A percentile compares a stretch with the other conserved stretches of the same genome.
Conservation (phyloP, 768 basidiomycete species). For the Calvatia gigantea region DNA sequence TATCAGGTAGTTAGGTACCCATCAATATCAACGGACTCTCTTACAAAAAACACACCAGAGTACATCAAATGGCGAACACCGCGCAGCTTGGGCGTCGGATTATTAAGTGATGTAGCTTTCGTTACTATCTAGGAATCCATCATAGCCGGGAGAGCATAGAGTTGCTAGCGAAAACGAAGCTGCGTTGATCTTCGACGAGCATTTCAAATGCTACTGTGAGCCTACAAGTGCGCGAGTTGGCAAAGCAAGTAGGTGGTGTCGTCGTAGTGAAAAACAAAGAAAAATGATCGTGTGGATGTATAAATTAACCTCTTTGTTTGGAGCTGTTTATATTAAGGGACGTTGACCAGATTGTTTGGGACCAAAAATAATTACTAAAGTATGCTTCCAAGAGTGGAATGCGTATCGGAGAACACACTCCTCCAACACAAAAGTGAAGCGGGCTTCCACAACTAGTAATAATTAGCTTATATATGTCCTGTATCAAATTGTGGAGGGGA, state of each 20-base stretch:
- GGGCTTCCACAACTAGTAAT: too few relatives aligned
- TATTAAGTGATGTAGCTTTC: slow-evolving; percentile 46
- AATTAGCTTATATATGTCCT: too few relatives aligned
- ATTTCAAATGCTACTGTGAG: not conserved
- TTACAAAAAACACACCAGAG: not conserved
- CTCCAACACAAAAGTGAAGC: too few relatives aligned
- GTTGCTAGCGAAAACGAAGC: slow-evolving; percentile 80
- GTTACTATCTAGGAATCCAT: slow-evolving; percentile 78
- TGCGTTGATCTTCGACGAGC: slow-evolving; percentile 44
- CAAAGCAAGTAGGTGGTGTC: not conserved
- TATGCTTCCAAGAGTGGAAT: too few relatives aligned
- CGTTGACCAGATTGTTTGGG: too few relatives aligned
- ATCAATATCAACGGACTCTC: too few relatives aligned
- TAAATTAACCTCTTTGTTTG: not conserved
- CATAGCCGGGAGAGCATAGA: slow-evolving; percentile 48
- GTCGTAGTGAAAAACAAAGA: slow-evolving; percentile 1
- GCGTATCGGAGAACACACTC: too few relatives aligned
- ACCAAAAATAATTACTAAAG: too few relatives aligned
- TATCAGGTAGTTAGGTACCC: too few relatives aligned
- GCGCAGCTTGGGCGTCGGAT: not conserved
- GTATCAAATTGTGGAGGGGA: too few relatives aligned
- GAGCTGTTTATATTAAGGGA: too few relatives aligned
- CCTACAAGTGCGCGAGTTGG: slow-evolving; percentile 1
- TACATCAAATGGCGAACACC: not conserved
- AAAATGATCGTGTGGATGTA: not conserved